Evolutionary conservation across 176 grass and related monocot genomes (phyloP), one percentile per base, ranked within the genome.

Genomic region (Carex parvula): DNA sequence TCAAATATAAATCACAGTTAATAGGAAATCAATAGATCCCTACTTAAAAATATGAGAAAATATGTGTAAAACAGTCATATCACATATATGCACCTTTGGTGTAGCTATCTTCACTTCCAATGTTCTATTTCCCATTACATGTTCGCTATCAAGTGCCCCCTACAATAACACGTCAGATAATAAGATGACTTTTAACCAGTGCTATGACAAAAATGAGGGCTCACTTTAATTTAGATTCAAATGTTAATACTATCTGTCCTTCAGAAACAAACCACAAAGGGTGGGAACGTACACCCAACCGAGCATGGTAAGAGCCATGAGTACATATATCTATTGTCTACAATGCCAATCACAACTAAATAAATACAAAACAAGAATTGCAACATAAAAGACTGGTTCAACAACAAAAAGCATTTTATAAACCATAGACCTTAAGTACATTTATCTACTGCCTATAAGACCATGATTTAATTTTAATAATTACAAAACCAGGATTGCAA

Each of bases 91-190:
- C 73, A 92, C 94, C 90, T 92, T 97, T n/a, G 94, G 94, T 81
- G 87, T 97, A 77, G 94, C 94, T 84, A 97, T 89, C 85, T 97
- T 97, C 85, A 97, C 94, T 89, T 97, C 94, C 84, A 97, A 86
- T 18, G 88, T 92, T 73, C 90, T 85, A 42, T 77, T 97, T 14
- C 94, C 92, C 86, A 97, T 89, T 77, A 97, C 81, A 91, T 97
- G 94, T 42, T 97, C 90, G 26, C 59, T 86, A 29, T 94, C 92
- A 84, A 97, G 90, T 87, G 86, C 88, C 90, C 83, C 94, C 94
- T 97, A 74, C 44, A 94, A 87, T 18, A 33, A 50, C 46, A 55
- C 83, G 30, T 32, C 7, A 80, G 67, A 70, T 70, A 50, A 13
- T 60, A 87, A 52, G 6, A 44, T 20, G 4, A 83, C 69, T 83